Conservation (phyloP, 768 basidiomycete genomes). For the Tephrocybe sp. region DNA sequence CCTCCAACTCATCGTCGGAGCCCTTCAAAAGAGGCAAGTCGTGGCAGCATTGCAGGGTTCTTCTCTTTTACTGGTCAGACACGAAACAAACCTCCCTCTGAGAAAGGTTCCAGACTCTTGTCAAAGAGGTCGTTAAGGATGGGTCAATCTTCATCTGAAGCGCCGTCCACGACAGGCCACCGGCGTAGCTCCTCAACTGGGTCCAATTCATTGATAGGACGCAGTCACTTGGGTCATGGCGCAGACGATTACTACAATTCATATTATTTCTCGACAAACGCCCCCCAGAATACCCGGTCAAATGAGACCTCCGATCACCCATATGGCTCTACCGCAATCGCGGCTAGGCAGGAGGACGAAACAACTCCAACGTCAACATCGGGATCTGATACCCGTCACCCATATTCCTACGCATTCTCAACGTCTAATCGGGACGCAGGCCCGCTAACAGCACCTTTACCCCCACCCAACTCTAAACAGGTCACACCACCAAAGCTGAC, state of each 20-base stretch:
- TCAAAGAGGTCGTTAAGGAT: constrained; percentile 4
- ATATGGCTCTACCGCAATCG: constrained; percentile 5
- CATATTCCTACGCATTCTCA: constrained; percentile 23
- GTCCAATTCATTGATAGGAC: constrained; percentile 10
- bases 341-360: not conserved
- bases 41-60: constrained; percentile 53
- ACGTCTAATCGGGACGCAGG: constrained; percentile 8
- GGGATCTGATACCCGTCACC: constrained; percentile 17
- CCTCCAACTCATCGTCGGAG: constrained; percentile 30
- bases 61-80: constrained; percentile 43
- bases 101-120: constrained; percentile 1
- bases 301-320: constrained; percentile 5
- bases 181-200: constrained; percentile 18
- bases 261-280: constrained; percentile 35
- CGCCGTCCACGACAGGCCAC: constrained; percentile 3
- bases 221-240: not conserved
- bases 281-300: not conserved
- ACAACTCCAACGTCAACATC: constrained; percentile 17
- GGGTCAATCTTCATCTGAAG: not conserved
- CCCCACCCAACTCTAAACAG: constrained; percentile 8
- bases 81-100: constrained; percentile 3
- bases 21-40: constrained; percentile 26
- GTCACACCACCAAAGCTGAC: constrained; percentile 25
- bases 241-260: constrained; percentile 47
- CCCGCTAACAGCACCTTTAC: constrained; percentile 15